Evolutionary conservation across 1,284 basidiomycete species (phyloP), one percentile per base, ranked within the genome.

Genomic region (Cryptococcus jaspeensis): DNA sequence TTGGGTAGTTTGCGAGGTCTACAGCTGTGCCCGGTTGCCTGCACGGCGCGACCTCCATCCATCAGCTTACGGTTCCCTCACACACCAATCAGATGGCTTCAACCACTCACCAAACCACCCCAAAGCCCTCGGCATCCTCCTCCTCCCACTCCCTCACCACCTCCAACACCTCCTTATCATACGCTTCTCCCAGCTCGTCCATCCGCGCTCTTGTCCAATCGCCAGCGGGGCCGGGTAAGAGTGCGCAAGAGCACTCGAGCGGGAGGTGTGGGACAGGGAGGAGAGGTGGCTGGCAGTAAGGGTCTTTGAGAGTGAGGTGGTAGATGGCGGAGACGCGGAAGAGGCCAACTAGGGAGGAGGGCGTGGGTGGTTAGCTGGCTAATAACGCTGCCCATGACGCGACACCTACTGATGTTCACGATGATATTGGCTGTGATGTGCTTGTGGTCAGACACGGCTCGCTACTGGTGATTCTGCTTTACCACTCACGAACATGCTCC

Each of bases 11-110:
- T 5, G 60, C 66, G 5, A 78, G 64, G 41, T 77, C 74, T 28
- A 79, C 61, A 7, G 63, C 68, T 5, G 66, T 56, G 7, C 71
- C 71, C 0, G 77, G 76, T 61, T 79, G 78, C 75, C 75, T 77
- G 49, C 36, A n/a, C 25, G n/a, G 22, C 25, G n/a, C 41, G n/a
- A 44, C 2, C 2, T 11, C 1, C 28, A 23, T 28, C 18, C 12
- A 11, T 23, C 16, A 46, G n/a, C 8, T 18, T 44, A 22, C 44
- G 16, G 16, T 6, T 7, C 11, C 9, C 9, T 18, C n/a, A 16
- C 1, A 22, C 16, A 2, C 11, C 5, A 23, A 11, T 11, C 5
- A 18, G 15, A n/a, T 43, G 5, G 47, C 23, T 53, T 25, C 28
- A 1, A 22, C 7, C 11, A 47, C 65, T 36, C 50, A 71, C 68